Evolutionary conservation across 2,329 filamentous ascomycete species (phyloP).

Genomic region (Magnaporthiopsis incrustans): DNA sequence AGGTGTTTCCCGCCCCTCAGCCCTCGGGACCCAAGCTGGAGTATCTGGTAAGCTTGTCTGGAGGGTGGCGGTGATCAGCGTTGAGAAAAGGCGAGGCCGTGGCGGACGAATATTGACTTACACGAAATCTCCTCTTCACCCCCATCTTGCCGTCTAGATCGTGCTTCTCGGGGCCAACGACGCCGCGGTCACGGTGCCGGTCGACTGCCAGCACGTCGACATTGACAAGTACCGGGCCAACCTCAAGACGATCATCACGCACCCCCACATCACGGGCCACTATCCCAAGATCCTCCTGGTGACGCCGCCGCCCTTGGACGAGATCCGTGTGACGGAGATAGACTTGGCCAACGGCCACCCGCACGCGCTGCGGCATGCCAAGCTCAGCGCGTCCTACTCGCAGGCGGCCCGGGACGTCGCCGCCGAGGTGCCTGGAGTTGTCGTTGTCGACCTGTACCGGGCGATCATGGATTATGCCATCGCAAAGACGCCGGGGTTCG

Average conservation of each 20-base stretch:
- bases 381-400: conserved; percentile 48
- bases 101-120: neutral
- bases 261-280: conserved; percentile 63
- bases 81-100: neutral
- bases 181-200: conserved; percentile 56
- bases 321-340: conserved; percentile 52
- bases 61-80: neutral
- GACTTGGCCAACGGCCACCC: conserved; percentile 39
- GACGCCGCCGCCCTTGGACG: conserved; percentile 75
- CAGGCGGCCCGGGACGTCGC: conserved; percentile 58
- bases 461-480: conserved; percentile 66
- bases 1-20: conserved; percentile 61
- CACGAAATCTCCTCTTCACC: conserved; percentile 9
- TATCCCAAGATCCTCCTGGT: conserved; percentile 67
- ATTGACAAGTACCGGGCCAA: conserved; percentile 70
- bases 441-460: conserved; percentile 72
- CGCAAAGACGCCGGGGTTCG: conserved; percentile 48
- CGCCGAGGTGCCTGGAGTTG: conserved; percentile 51
- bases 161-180: conserved; percentile 90
- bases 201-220: conserved; percentile 66
- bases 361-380: conserved; percentile 34
- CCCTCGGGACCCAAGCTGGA: conserved; percentile 50
- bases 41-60: conserved; percentile 49
- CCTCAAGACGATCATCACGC: conserved; percentile 60
- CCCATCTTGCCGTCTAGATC: conserved; percentile 37